Conservation (phyloP, 2,329 filamentous ascomycete species). For the Fusarium chuoi region DNA sequence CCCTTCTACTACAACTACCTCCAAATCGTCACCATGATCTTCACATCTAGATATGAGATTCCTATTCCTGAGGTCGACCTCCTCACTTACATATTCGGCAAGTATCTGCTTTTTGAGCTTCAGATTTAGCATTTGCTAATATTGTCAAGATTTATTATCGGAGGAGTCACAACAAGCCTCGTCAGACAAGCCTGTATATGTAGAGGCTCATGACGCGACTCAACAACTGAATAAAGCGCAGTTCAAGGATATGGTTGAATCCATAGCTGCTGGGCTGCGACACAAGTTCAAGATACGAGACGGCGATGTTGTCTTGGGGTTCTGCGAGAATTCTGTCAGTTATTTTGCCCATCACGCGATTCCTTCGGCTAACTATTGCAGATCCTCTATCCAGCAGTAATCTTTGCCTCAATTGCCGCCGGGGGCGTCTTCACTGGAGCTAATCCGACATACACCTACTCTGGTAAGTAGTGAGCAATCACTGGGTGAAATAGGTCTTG, state of each 20-base stretch:
- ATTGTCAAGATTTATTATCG: neutral
- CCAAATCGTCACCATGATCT: neutral
- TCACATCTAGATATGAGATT: neutral
- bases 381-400: constrained; percentile 1
- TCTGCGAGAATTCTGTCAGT: constrained; percentile 6
- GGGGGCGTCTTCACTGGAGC: constrained; percentile 10
- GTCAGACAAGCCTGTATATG: neutral
- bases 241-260: accelerated
- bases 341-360: accelerated
- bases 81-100: neutral
- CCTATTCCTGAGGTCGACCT: neutral
- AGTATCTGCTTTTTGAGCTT: accelerated
- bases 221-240: neutral
- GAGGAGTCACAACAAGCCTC: neutral
- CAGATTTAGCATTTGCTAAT: neutral
- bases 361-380: neutral
- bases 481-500: accelerated
- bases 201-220: neutral
- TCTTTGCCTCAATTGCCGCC: neutral
- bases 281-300: neutral
- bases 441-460: neutral
- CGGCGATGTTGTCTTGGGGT: neutral
- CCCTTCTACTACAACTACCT: accelerated
- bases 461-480: neutral
- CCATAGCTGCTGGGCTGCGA: neutral